These are phyloP conservation scores for Dothistroma pini DNA, from an alignment of 2,329 filamentous ascomycete genomes.

Conservation along the genomic window DNA sequence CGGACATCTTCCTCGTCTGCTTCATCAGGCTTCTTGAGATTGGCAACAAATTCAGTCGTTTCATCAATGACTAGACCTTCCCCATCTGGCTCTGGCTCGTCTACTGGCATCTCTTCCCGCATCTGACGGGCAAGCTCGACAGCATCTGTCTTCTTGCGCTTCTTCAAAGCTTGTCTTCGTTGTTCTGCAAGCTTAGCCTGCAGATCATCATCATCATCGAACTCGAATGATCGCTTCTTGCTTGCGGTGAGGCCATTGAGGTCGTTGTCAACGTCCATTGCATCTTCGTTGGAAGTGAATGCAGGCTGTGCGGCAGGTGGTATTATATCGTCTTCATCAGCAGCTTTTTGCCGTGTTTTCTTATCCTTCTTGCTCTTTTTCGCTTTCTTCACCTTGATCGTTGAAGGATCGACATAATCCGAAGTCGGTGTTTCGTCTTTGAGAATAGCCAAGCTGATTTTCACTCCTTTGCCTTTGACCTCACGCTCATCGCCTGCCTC, in stretches of 20 bases:
- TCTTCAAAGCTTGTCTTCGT: constrained; percentile 79
- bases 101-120: constrained; percentile 62
- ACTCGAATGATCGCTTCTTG: constrained; percentile 63
- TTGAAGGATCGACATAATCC: constrained; percentile 82
- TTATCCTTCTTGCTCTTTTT: constrained; percentile 79
- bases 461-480: constrained; percentile 62
- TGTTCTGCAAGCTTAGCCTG: constrained; percentile 83
- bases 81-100: constrained; percentile 52
- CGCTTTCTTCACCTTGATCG: constrained; percentile 90
- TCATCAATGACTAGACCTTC: constrained; percentile 88
- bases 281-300: constrained; percentile 35
- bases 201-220: constrained; percentile 73
- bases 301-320: constrained; percentile 30
- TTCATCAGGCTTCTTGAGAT: constrained; percentile 64
- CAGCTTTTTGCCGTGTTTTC: constrained; percentile 62
- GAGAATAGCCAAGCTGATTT: constrained; percentile 71
- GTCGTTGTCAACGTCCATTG: constrained; percentile 73
- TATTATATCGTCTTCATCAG: constrained; percentile 56
- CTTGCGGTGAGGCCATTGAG: constrained; percentile 26
- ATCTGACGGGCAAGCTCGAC: constrained; percentile 84
- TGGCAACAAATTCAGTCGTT: constrained; percentile 89
- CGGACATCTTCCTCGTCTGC: constrained; percentile 41
- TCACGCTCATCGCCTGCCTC: constrained; percentile 43
- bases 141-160: constrained; percentile 79
- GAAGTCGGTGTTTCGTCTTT: constrained; percentile 65